Evolutionary conservation across 139 green algal genomes (phyloP).

Genomic region (Picochlorum sp.): DNA sequence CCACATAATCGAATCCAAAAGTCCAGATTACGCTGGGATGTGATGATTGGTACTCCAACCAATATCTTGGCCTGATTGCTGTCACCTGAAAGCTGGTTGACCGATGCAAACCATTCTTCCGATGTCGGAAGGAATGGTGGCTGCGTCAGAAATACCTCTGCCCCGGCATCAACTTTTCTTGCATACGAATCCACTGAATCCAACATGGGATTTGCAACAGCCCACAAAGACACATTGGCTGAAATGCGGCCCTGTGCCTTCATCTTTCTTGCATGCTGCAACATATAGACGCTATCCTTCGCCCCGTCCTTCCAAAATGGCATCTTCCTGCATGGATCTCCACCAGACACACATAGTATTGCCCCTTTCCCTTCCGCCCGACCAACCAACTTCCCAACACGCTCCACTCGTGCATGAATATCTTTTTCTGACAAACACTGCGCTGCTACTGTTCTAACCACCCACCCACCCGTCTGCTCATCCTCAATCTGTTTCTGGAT

Average conservation of each 20-base stretch:
- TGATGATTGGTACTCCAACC: conserved; percentile 50
- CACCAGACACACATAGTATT: conserved; percentile 60
- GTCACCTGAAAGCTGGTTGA: conserved; percentile 9
- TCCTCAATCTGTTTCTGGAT: conserved; percentile 15
- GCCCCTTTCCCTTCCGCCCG: conserved; percentile 30
- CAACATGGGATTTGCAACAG: conserved; percentile 60
- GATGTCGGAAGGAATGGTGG: conserved; percentile 49
- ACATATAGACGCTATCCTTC: conserved; percentile 32
- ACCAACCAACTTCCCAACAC: not conserved
- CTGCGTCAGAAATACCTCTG: conserved; percentile 62
- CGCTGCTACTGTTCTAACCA: conserved; percentile 31
- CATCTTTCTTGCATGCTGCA: conserved; percentile 34
- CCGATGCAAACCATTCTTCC: conserved; percentile 41
- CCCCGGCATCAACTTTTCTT: conserved; percentile 47
- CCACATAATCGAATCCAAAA: conserved; percentile 60
- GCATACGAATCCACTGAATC: conserved; percentile 10
- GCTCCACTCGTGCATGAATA: conserved; percentile 22
- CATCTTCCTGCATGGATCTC: conserved; percentile 48
- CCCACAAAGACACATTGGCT: conserved; percentile 44
- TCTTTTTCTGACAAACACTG: conserved; percentile 29
- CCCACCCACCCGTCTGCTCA: not conserved
- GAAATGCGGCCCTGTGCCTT: conserved; percentile 29
- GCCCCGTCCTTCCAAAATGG: conserved; percentile 28
- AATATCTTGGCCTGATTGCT: conserved; percentile 26
- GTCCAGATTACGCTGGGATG: conserved; percentile 39